Base-by-base conservation (phyloP, 1,139 yeast genomes). In the Suhomyces ambrosiae region DNA sequence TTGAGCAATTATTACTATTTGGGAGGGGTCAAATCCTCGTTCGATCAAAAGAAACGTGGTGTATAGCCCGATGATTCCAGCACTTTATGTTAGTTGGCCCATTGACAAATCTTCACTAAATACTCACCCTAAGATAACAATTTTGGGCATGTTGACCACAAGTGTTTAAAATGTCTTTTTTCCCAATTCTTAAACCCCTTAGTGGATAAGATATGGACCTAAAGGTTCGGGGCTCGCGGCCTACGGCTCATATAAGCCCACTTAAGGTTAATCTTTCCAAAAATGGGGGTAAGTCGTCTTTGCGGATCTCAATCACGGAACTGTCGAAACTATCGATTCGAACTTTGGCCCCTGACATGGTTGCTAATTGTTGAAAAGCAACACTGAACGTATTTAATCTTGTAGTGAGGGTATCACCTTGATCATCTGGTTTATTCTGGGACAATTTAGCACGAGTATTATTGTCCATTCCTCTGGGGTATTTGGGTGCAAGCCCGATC, bases 311-410 rank as follows among this genome's bases (percentile, higher is more conserved):
- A 30, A 94, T 88, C 24, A 92, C 87, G 2, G 97, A 82, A 46
- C 95, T 86, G 55, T 92, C 97, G 61, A 92, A 92, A 52, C 95
- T 88, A 60, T 94, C 97, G 44, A 92, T 84, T 52, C 94, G 75
- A 23, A 89, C 90, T 50, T 86, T 82, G 5, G 97, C 97, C 26
- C 90, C 92, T 10, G 95, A 84, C 8, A 79, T 76, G 32, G 71
- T 74, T 2, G 96, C 94, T 27, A 89, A 84, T 48, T 84, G 86
- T 56, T 87, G 96, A 60, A 92, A 92, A 25, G 95, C 95, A 41
- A 85, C 79, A 33, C 96, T 90, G 56, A 92, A 92, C 14, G 88
- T 82, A 56, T 92, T 92, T 35, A 84, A 63, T 37, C 76, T 49
- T 16, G 75, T 64, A 12, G 70, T 68, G 2, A 64, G 47, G 3